Base-by-base conservation (phyloP, 495 filamentous ascomycete species). In the Lophiostoma macrostomum region DNA sequence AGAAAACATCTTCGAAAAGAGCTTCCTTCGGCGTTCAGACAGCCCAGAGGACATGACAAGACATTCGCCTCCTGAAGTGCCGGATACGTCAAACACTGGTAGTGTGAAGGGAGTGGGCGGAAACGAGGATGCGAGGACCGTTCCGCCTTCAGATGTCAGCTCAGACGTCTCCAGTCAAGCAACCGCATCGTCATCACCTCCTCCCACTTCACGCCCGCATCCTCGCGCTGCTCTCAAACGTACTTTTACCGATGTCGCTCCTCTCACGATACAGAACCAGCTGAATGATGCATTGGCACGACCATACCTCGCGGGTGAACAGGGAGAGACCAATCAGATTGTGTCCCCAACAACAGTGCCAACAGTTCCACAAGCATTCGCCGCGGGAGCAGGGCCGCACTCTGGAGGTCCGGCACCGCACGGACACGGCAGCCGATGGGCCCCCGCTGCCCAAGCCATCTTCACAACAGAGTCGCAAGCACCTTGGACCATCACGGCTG, bases 401-500 rank as follows among this genome's bases (percentile, higher is more conserved):
- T 18, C 47, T 32, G 34, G 10, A 24, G 48, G 52, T 11, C 48
- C 64, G 23, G 66, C 64, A 10, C 69, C 69, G 7, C 70, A 72
- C 34, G 87, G 86, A 19, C 91, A 96, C 70, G 81, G 88, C 50
- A 91, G 83, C 65, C 85, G 94, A 65, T 95, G 85, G 83, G 85
- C 86, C 6, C 91, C 90, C 6, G 87, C 90, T 24, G 86, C 90
- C 14, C 94, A 98, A 71, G 93, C 93, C 31, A 94, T 98, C 42
- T 98, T 98, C 64, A 90, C 91, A 14, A 98, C 93, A 13, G 87
- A 94, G 69, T 78, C 87, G 36, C 77, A 84, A 36, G 76, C 86
- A 8, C 94, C 93, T 4, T 98, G 90, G 87, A 97, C 91, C 2
- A 96, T 98, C 48, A 75, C 95, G 38, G 86, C 91, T 6, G 94